Conservation (phyloP, 2,329 filamentous ascomycete genomes). For the Ophiobolus disseminans region DNA sequence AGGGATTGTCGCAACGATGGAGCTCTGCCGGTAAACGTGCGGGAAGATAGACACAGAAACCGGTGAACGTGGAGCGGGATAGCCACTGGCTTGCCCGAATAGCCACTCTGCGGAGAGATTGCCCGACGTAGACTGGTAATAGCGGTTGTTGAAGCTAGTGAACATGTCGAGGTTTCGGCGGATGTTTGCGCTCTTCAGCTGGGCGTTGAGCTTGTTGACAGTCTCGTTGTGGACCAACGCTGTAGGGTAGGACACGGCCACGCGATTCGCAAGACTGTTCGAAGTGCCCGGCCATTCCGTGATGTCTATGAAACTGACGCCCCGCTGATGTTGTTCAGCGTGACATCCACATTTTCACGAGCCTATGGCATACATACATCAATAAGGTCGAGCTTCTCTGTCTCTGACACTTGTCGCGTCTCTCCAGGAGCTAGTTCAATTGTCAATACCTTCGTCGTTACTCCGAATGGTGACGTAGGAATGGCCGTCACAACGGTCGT, state of each 20-base stretch:
- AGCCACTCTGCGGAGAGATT: slow-evolving; percentile 87
- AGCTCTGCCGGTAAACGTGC: slow-evolving; percentile 86
- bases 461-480: neutral
- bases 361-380: neutral
- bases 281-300: slow-evolving; percentile 69
- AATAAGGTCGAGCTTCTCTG: slow-evolving; percentile 6
- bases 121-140: slow-evolving; percentile 79
- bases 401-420: slow-evolving; percentile 5
- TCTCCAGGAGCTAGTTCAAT: slow-evolving; percentile 7
- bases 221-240: slow-evolving; percentile 69
- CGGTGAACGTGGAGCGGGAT: slow-evolving; percentile 73
- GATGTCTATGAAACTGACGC: slow-evolving; percentile 87
- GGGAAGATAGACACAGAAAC: slow-evolving; percentile 72
- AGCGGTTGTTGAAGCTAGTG: slow-evolving; percentile 78
- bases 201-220: slow-evolving; percentile 69
- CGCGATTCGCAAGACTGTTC: slow-evolving; percentile 35
- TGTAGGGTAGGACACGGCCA: slow-evolving; percentile 66
- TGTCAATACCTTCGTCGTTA: neutral
- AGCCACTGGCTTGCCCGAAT: slow-evolving; percentile 72
- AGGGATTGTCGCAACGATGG: slow-evolving; percentile 87
- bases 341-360: no score
- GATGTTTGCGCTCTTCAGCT: slow-evolving; percentile 77
- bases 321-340: slow-evolving; percentile 44
- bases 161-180: slow-evolving; percentile 76
- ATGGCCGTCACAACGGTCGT: neutral